Conservation (phyloP, 2,329 filamentous ascomycete species). For the Cercospora canescens region DNA sequence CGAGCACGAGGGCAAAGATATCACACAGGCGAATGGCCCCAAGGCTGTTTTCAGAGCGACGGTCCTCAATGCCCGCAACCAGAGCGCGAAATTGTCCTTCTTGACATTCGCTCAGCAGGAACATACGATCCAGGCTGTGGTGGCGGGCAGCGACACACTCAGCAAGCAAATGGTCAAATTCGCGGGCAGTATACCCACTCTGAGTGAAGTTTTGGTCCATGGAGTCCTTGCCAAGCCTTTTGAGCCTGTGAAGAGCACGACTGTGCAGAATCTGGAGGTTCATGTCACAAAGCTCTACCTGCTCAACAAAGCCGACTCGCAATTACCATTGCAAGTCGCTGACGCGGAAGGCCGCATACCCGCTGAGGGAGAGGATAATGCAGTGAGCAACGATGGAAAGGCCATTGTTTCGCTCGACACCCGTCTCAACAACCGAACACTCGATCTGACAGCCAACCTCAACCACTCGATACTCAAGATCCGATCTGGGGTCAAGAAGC, state of each 20-base stretch:
- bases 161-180: conserved; percentile 96
- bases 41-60: conserved; percentile 75
- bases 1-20: conserved; percentile 51
- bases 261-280: conserved; percentile 77
- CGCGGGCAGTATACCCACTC: conserved; percentile 70
- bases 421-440: conserved; percentile 84
- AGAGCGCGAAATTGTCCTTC: conserved; percentile 90
- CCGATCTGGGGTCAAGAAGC: conserved; percentile 63
- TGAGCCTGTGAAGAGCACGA: conserved; percentile 85
- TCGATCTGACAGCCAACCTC: conserved; percentile 88
- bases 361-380: conserved; percentile 48
- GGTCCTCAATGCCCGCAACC: conserved; percentile 83
- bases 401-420: conserved; percentile 81
- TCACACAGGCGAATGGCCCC: conserved; percentile 34
- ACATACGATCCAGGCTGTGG: conserved; percentile 80
- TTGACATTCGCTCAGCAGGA: conserved; percentile 76
- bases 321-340: conserved; percentile 60
- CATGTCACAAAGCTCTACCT: conserved; percentile 85
- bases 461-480: conserved; percentile 84
- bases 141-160: conserved; percentile 46
- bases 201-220: conserved; percentile 79
- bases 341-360: conserved; percentile 54
- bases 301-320: conserved; percentile 63
- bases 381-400: conserved; percentile 48
- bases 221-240: conserved; percentile 78